Conservation (phyloP, 2,329 filamentous ascomycete species). For the Rhinocladiella similis region DNA sequence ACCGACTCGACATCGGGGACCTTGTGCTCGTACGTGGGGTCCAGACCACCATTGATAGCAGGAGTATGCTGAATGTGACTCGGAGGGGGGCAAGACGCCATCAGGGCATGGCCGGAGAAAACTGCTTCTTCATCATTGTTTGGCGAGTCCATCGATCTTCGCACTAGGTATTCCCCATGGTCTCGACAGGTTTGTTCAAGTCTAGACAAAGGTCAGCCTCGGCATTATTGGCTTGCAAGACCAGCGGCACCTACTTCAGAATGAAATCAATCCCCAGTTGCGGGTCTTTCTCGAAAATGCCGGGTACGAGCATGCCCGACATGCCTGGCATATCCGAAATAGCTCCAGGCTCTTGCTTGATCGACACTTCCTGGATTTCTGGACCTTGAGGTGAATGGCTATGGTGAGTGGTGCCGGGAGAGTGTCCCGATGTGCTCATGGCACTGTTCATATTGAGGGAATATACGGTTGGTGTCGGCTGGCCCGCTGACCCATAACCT, state of each 20-base stretch:
- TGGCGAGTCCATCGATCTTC: constrained; percentile 51
- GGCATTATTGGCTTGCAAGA: constrained; percentile 2
- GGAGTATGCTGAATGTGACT: constrained; percentile 58
- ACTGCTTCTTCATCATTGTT: constrained; percentile 62
- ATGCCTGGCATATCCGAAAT: constrained; percentile 34
- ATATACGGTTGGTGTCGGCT: too few species aligned
- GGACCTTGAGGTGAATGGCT: constrained; percentile 28
- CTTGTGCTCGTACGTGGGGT: constrained; percentile 63
- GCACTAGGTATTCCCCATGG: constrained; percentile 78
- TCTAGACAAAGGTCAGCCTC: constrained; percentile 33
- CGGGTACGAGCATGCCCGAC: not conserved
- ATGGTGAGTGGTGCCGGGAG: constrained; percentile 27
- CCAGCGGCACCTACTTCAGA: constrained; percentile 40
- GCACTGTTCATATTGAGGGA: not conserved
- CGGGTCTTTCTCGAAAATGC: constrained; percentile 45
- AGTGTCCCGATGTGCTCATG: constrained; percentile 24
- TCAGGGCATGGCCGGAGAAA: constrained; percentile 84
- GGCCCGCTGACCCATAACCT: too few species aligned
- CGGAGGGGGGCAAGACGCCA: constrained; percentile 85
- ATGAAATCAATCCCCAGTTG: constrained; percentile 51
- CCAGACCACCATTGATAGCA: constrained; percentile 30
- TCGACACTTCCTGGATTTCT: constrained; percentile 24
- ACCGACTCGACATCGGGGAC: constrained; percentile 71
- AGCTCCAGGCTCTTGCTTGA: constrained; percentile 25
- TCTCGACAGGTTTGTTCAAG: constrained; percentile 88